phyloP scores from a whole-genome alignment of 2,329 filamentous ascomycete species.

The Aspergillus puulaauensis region DNA sequence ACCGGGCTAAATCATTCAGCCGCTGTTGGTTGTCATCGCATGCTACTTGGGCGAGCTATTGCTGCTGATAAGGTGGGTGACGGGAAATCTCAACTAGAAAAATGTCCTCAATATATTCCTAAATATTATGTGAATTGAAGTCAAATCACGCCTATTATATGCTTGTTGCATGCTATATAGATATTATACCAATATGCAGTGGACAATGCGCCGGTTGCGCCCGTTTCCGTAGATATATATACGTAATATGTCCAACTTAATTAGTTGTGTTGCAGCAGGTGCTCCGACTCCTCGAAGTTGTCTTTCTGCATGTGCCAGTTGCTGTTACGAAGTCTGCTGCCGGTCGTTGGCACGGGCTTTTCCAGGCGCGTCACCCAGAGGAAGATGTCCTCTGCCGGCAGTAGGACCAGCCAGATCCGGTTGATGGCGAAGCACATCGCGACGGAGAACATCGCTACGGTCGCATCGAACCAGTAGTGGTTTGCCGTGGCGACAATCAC shows the following conservation, averaged over 20 bases:
- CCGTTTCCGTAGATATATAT: no score
- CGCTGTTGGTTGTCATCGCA: no score
- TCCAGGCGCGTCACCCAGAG: conserved; percentile 50
- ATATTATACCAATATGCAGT: not conserved
- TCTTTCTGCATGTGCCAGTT: not conserved
- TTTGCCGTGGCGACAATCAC: conserved; percentile 60
- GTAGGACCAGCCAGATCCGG: conserved; percentile 50
- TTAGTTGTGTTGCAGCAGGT: conserved; percentile 4
- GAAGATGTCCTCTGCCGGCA: conserved; percentile 53
- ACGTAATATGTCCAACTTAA: not conserved
- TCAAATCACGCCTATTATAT: no score
- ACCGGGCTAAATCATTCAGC: no score
- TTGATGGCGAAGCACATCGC: conserved; percentile 50
- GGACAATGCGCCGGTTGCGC: not conserved
- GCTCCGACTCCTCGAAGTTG: not conserved
- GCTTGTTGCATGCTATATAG: not conserved
- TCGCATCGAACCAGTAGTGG: conserved; percentile 58
- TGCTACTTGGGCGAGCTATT: no score
- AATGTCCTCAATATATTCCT: no score
- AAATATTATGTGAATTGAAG: no score
- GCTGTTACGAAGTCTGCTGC: conserved; percentile 22
- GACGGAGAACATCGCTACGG: conserved; percentile 51
- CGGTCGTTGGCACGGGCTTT: conserved; percentile 55
- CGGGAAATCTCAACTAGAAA: no score
- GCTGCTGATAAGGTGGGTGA: no score